Evolutionary conservation across 345 rosid genomes (phyloP), one percentile per base, ranked within the genome.

Genomic region (Noccaea caerulescens): DNA sequence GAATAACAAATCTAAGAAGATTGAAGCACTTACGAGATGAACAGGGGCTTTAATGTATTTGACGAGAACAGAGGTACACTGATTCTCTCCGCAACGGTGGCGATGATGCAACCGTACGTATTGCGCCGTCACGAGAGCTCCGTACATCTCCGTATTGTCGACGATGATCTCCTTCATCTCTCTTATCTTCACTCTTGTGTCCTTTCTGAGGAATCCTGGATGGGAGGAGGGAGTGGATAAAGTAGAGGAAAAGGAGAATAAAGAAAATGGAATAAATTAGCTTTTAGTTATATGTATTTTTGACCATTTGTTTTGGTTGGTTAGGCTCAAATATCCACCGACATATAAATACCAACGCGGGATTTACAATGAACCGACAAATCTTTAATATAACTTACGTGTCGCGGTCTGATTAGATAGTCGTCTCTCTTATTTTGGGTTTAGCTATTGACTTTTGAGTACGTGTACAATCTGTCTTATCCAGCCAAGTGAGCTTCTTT

Each of bases 1-100:
- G 12, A 54, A n/a, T 1, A 3, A 27, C 30, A 4, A 27, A 7
- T 10, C 25, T 13, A 18, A 33, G 39, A 56, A 38, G 25, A 13
- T 10, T 30, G 8, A 44, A 49, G 9, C 2, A 55, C 80, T 68
- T 86, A 93, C 96, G 34, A 87, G 97, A 80, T 81, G 94, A 80
- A 93, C 86, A 58, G 96, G 97, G 68, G 97, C 95, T 81, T 82
- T 84, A 82, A 91, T 86, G 84, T 84, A 89, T 79, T 87, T 93
- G 52, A 83, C 79, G 68, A 91, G 87, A 63, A 64, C 63, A 72
- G 80, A 77, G 59, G 72, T 58, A 41, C 80, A 76, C 80, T 76
- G 80, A 2, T 71, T 66, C 25, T 76, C 76, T 39, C 9, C 58
- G 49, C 68, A 65, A 25, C 43, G 72, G 32, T 71, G 76, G 8